Base-by-base conservation (phyloP, 129 eudicot species). In the Smallanthus sonchifolius region DNA sequence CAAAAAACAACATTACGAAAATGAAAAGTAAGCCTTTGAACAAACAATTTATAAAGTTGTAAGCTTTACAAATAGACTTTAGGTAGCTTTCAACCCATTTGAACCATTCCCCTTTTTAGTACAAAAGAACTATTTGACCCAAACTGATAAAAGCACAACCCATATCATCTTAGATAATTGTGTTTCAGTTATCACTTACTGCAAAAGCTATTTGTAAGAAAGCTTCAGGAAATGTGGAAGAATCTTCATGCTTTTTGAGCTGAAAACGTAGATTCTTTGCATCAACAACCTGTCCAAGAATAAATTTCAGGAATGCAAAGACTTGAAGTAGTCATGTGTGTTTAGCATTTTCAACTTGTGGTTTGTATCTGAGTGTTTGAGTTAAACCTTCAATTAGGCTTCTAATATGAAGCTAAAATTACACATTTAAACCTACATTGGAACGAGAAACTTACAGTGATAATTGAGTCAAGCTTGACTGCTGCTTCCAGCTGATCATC, bases 401-500 rank as follows among this genome's bases (percentile, higher is more conserved):
- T 80, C 67, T 55, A 28, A 47, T 38, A 55, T 4, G 62, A 61
- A 42, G 42, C 16, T 44, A 36, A 40, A 65, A 36, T 37, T 11
- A 38, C 40, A 42, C 5, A 60, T 14, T 20, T 61, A 28, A 40
- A 16, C 35, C 51, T 38, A 60, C 11, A 42, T 5, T 40, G 5
- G 15, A 44, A 70, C 42, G 7, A 51, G 30, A 77, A 75, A 68
- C 90, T 83, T 77, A 93, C 98, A 47, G 98, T 90, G 74, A 93
- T 81, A 63, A 93, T 93, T 28, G 91, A 93, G 79, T 93, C 98
- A 66, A 93, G 96, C 76, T 84, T 90, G 47, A 93, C 89, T 36
- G 81, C 86, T 73, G 98, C 81, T 81, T 93, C 96, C 68, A 93
- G 73, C 77, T 93, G 98, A 83, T 90, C 98, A 86, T 93, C 98